Base-by-base conservation (phyloP, 1,284 basidiomycete genomes). In the Puccinia polysora region DNA sequence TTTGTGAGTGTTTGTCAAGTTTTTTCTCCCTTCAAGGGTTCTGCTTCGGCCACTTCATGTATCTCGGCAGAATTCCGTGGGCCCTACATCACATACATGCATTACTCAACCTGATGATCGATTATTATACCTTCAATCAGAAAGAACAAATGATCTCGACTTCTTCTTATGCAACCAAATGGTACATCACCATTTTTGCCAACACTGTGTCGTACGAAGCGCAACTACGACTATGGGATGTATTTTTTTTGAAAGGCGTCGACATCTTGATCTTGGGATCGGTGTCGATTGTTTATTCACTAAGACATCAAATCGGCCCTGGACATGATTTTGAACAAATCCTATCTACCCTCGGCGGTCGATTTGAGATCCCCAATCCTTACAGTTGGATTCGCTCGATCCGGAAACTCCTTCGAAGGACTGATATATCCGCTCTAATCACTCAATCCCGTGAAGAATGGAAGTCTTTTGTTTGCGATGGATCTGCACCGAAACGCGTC, bases 161-260 rank as follows among this genome's bases (percentile, higher is more conserved):
- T 2, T 94, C 92, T 47, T 87, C 91, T 18, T 99, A 95, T 80
- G 95, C 92, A 36, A 97, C 95, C 1, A 97, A 97, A 80, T 98
- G 95, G 94, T 98, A 97, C 81, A 98, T 99, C 80, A 98, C 96
- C 1, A 83, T 98, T 18, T 82, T 80, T 53, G 87, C 92, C 65
- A 97, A 96, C 79, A 89, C 89, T 0, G 87, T 98, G n/a, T 93
- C 95, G 14, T 98, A 96, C 80, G 89, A 93, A 81, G 91, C 89
- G 53, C 93, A 97, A 82, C 82, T 98, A 47, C 85, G 96, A 73
- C 79, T 99, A 25, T 98, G 95, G 95, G 95, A 99, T 80, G 90
- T 86, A 0, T 89, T 95, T 78, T 83, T 97, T 58, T 81, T 95
- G 25, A 92, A 97, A 75, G 96, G 96, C 4, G 85, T 86, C 76